Evolutionary conservation across 2,329 filamentous ascomycete species (phyloP), one percentile per base, ranked within the genome.

Genomic region (Alternaria viburni): DNA sequence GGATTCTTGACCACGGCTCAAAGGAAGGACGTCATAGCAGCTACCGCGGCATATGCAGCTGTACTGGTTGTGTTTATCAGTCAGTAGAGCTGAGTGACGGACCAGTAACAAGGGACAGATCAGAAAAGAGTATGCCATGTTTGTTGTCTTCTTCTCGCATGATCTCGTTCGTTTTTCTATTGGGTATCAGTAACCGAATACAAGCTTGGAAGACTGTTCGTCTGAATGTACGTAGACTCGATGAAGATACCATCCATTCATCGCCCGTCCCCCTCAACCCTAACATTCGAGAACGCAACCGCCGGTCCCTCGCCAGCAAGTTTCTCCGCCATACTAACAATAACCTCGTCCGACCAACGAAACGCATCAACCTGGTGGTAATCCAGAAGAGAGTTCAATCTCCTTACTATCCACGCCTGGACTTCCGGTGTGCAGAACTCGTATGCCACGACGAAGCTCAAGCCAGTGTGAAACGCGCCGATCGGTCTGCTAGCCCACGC

Each of bases 371-470:
- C 70, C 36, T 59, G 56, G 44, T 77, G 74, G 23, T 68, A 67
- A 23, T 76, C 72, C 43, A 78, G 51, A 6, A 78, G 62, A 9
- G 66, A 66, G 47, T 79, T 79, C 26, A 78, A 41, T 4, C 68
- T 65, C 30, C 45, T 60, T 13, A 78, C 25, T 19, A 78, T 74
- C 75, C 75, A 77, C 19, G 65, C 57, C 23, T 75, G 68, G 5
- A 76, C 67, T 5, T 74, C 64, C 2, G 62, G 49, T 4, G 62
- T 61, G 49, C 74, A 76, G 17, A 70, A 78, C 28, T 78, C 74
- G 46, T 74, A 77, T 2, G 75, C 75, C 44, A 78, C 69, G 6
- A 79, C 73, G 43, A 77, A 77, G 58, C 75, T 76, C 21, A 78
- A 57, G 5, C 71, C 71, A 0, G 73, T 74, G 19, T 78, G 75